Conservation (phyloP, 345 rosid genomes). For the Punica granatum region DNA sequence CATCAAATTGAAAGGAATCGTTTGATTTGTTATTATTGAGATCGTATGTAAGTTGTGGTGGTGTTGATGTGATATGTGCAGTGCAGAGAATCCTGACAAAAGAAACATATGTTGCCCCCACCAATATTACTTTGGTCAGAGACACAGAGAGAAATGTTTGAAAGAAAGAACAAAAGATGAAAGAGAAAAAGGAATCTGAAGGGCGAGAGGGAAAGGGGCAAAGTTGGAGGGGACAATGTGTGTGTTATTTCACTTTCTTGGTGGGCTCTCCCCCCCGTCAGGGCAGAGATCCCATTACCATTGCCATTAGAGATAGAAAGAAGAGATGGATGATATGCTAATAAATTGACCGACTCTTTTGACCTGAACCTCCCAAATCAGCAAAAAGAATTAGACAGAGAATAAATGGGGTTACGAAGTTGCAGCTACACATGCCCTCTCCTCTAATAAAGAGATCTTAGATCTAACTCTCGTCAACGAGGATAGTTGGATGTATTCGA, state of each 20-base stretch:
- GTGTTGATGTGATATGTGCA: constrained; percentile 3
- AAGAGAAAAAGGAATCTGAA: neutral
- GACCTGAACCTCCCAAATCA: constrained; percentile 39
- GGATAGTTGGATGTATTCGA: too few species aligned
- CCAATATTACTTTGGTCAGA: constrained; percentile 12
- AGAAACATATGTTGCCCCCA: constrained; percentile 26
- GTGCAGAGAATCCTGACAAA: constrained; percentile 37
- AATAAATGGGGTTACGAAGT: too few species aligned
- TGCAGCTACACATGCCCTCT: too few species aligned
- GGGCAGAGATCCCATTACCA: too few species aligned
- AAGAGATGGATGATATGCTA: constrained; percentile 18
- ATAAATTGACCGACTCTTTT: constrained; percentile 60
- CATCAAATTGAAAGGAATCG: neutral
- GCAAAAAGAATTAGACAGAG: neutral
- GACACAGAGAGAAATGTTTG: neutral
- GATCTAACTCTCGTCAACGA: too few species aligned
- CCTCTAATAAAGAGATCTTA: too few species aligned
- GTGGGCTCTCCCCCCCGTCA: constrained; percentile 16
- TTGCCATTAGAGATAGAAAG: constrained; percentile 18
- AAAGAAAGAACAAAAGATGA: neutral
- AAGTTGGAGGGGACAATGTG: constrained; percentile 53
- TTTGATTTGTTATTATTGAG: neutral
- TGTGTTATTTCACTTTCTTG: constrained; percentile 63
- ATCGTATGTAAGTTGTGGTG: neutral
- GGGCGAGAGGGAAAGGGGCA: constrained; percentile 22